phyloP scores from a whole-genome alignment of 2,329 filamentous ascomycete species.

The Cercospora sp. region DNA sequence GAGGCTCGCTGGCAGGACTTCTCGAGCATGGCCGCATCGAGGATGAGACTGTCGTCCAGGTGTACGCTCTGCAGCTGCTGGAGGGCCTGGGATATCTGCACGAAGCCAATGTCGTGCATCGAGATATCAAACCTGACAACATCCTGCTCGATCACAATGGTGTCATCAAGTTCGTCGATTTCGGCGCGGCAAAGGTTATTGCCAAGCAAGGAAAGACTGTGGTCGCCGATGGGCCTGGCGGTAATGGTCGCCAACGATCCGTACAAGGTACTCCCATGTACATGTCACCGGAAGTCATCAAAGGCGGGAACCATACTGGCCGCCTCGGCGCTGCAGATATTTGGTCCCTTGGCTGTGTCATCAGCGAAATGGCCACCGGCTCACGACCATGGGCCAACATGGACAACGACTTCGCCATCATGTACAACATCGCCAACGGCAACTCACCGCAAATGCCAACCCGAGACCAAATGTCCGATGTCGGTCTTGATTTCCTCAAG shows the following conservation, averaged over 20 bases:
- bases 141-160: slow-evolving; percentile 96
- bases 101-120: slow-evolving; percentile 86
- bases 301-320: slow-evolving; percentile 76
- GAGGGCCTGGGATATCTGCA: slow-evolving; percentile 94
- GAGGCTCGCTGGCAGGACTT: slow-evolving; percentile 84
- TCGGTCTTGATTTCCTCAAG: slow-evolving; percentile 84
- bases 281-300: slow-evolving; percentile 99
- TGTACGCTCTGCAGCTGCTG: slow-evolving; percentile 89
- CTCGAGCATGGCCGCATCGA: slow-evolving; percentile 96
- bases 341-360: slow-evolving; percentile 95
- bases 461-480: slow-evolving; percentile 76
- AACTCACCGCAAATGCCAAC: slow-evolving; percentile 85
- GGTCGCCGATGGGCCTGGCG: slow-evolving; percentile 53
- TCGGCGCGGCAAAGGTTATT: slow-evolving; percentile 95
- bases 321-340: slow-evolving; percentile 88
- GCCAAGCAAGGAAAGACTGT: slow-evolving; percentile 89
- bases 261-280: slow-evolving; percentile 99
- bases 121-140: slow-evolving; percentile 97
- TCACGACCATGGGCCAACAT: slow-evolving; percentile 90
- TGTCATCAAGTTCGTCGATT: slow-evolving; percentile 98
- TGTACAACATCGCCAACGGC: slow-evolving; percentile 99
- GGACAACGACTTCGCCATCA: slow-evolving; percentile 99
- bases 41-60: slow-evolving; percentile 96
- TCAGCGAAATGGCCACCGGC: slow-evolving; percentile 96
- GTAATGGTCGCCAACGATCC: slow-evolving; percentile 59